A percentile compares a stretch with the other conserved stretches of the same genome.
phyloP scores from a whole-genome alignment of 495 filamentous ascomycete species.

The Cladorrhinum samala region DNA sequence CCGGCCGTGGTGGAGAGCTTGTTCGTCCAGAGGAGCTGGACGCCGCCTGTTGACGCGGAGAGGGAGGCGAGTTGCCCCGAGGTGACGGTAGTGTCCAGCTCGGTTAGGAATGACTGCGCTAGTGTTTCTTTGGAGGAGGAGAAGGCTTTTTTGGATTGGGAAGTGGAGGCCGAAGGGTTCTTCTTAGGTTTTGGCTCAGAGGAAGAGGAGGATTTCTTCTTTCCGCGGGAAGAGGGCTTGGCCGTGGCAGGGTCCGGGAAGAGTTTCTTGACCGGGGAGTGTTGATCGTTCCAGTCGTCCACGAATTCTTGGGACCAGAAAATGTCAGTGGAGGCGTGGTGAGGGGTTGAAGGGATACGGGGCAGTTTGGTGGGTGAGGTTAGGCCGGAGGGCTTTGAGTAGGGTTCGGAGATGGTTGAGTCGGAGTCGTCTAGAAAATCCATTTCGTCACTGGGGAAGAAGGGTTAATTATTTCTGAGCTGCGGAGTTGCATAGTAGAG shows the following conservation, averaged over 20 bases:
- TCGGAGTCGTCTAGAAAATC: neutral
- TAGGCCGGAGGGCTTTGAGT: slow-evolving; percentile 16
- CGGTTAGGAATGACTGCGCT: slow-evolving; percentile 61
- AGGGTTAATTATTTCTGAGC: neutral
- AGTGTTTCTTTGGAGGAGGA: slow-evolving; percentile 57
- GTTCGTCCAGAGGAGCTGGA: slow-evolving; percentile 76
- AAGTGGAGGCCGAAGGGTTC: slow-evolving; percentile 6
- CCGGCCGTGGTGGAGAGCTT: slow-evolving; percentile 84
- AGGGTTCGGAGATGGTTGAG: slow-evolving; percentile 25
- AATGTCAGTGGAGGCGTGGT: slow-evolving; percentile 63
- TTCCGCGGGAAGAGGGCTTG: slow-evolving; percentile 45
- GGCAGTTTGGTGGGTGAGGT: slow-evolving; percentile 34
- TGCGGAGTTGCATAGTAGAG: neutral
- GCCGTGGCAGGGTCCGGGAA: slow-evolving; percentile 25
- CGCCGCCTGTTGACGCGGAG: slow-evolving; percentile 62
- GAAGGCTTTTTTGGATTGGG: slow-evolving; percentile 58
- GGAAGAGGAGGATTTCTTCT: slow-evolving; percentile 27
- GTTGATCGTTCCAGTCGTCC: slow-evolving; percentile 77
- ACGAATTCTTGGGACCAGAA: slow-evolving; percentile 75
- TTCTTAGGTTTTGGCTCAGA: slow-evolving; percentile 10
- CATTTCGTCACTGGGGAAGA: slow-evolving; percentile 4
- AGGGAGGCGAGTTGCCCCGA: slow-evolving; percentile 54
- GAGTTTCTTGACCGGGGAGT: slow-evolving; percentile 60
- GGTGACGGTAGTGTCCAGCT: slow-evolving; percentile 66
- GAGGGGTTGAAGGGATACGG: slow-evolving; percentile 34